Conservation (phyloP, 495 filamentous ascomycete species). For the Hypoxylon lienhwacheense region DNA sequence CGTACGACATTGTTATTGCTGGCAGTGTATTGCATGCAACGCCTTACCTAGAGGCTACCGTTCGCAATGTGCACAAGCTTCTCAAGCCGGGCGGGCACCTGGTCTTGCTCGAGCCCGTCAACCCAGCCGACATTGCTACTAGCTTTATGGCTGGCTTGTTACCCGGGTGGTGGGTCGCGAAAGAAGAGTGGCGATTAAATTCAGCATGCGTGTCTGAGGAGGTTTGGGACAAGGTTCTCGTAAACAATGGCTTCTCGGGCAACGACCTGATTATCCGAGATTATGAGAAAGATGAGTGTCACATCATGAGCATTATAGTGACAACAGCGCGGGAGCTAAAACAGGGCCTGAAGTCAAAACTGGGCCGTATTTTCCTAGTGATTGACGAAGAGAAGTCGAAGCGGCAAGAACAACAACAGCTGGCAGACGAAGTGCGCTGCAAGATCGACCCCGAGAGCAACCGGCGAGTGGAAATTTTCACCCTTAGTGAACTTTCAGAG, state of each 20-base stretch:
- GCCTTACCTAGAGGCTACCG: constrained; percentile 35
- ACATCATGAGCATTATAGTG: constrained; percentile 49
- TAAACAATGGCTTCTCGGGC: constrained; percentile 47
- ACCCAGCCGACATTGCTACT: constrained; percentile 34
- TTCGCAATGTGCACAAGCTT: constrained; percentile 42
- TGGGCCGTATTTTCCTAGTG: constrained; percentile 10
- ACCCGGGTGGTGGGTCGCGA: constrained; percentile 56
- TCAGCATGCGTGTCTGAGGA: constrained; percentile 43
- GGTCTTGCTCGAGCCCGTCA: constrained; percentile 41
- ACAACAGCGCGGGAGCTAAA: constrained; percentile 31
- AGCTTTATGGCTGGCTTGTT: constrained; percentile 48
- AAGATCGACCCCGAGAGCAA: constrained; percentile 1
- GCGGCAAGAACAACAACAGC: constrained; percentile 9
- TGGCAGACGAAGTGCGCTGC: constrained; percentile 16
- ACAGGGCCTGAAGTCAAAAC: neutral
- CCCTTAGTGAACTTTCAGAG: constrained; percentile 18
- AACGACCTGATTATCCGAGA: constrained; percentile 43
- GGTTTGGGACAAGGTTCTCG: constrained; percentile 47
- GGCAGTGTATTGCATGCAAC: constrained; percentile 56
- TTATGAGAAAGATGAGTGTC: constrained; percentile 25
- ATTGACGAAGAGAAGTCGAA: constrained; percentile 24
- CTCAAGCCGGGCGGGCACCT: constrained; percentile 46
- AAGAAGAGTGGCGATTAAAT: constrained; percentile 34
- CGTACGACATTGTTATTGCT: constrained; percentile 50
- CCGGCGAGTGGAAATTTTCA: constrained; percentile 11